A percentile compares a stretch with the other conserved stretches of the same genome.
Conservation (phyloP, 2,329 filamentous ascomycete species). For the Fusarium sp. region DNA sequence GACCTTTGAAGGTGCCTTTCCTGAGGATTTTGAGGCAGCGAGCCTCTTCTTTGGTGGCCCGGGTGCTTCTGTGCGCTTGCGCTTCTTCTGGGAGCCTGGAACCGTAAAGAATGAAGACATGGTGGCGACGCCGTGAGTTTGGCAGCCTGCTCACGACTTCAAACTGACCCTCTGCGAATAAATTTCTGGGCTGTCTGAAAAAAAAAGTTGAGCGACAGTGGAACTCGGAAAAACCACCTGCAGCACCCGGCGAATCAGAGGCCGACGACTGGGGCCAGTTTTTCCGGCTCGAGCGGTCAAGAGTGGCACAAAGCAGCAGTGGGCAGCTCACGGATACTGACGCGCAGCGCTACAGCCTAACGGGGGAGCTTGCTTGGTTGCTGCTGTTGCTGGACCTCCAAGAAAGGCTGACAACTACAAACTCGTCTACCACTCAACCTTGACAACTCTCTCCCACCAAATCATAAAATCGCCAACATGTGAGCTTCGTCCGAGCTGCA, state of each 20-base stretch:
- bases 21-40: conserved; percentile 58
- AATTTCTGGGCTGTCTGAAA: conserved; percentile 48
- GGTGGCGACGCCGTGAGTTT: conserved; percentile 45
- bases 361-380: conserved; percentile 41
- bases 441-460: conserved; percentile 20
- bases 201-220: conserved; percentile 55
- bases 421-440: conserved; percentile 33
- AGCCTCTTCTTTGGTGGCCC: conserved; percentile 71
- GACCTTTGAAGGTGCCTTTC: conserved; percentile 56
- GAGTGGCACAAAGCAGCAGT: conserved; percentile 44
- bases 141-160: conserved; percentile 43
- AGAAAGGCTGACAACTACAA: conserved; percentile 39
- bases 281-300: conserved; percentile 50
- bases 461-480: conserved; percentile 40
- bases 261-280: conserved; percentile 42
- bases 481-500: conserved; percentile 30
- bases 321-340: conserved; percentile 46
- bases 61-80: conserved; percentile 75
- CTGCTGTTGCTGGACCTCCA: conserved; percentile 37
- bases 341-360: conserved; percentile 55
- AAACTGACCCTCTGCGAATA: conserved; percentile 43
- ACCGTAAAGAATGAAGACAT: conserved; percentile 98
- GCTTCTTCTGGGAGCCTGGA: conserved; percentile 88
- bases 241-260: conserved; percentile 41
- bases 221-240: conserved; percentile 39